phyloP scores from a whole-genome alignment of 345 rosid species.

The Crucihimalaya himalaica region DNA sequence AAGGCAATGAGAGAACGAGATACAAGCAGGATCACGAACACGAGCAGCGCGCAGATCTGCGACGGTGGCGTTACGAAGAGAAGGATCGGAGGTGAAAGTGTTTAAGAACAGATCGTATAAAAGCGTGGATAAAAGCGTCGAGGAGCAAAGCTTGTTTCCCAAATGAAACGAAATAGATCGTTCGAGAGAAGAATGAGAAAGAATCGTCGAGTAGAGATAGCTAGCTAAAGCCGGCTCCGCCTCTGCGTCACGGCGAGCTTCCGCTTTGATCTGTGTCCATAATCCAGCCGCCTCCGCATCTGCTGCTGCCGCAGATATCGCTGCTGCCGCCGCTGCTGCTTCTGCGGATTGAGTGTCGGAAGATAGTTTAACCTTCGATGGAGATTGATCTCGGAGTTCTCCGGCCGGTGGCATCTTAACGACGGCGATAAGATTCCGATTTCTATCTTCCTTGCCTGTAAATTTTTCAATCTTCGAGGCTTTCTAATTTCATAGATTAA shows the following conservation, averaged over 20 bases:
- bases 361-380: slow-evolving; percentile 21
- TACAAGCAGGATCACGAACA: slow-evolving; percentile 89
- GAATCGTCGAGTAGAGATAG: slow-evolving; percentile 92
- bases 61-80: slow-evolving; percentile 79
- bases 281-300: slow-evolving; percentile 68
- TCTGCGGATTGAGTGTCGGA: slow-evolving; percentile 27
- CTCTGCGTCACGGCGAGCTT: slow-evolving; percentile 91
- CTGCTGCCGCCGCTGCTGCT: slow-evolving; percentile 13
- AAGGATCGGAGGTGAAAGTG: slow-evolving; percentile 74
- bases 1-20: slow-evolving; percentile 94
- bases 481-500: neutral
- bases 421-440: slow-evolving; percentile 24
- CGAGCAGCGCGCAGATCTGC: slow-evolving; percentile 93
- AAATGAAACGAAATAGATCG: slow-evolving; percentile 88
- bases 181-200: slow-evolving; percentile 84
- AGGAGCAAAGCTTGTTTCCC: slow-evolving; percentile 96
- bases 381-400: slow-evolving; percentile 47
- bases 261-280: slow-evolving; percentile 90
- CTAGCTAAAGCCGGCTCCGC: slow-evolving; percentile 95
- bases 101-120: slow-evolving; percentile 89
- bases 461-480: neutral
- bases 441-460: neutral
- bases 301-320: slow-evolving; percentile 26
- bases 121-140: slow-evolving; percentile 91
- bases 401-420: slow-evolving; percentile 61